A percentile compares a stretch with the other conserved stretches of the same genome.
These are phyloP conservation scores for Trichocladium antarcticum DNA, from an alignment of 495 filamentous ascomycete genomes.

Conservation along the genomic window DNA sequence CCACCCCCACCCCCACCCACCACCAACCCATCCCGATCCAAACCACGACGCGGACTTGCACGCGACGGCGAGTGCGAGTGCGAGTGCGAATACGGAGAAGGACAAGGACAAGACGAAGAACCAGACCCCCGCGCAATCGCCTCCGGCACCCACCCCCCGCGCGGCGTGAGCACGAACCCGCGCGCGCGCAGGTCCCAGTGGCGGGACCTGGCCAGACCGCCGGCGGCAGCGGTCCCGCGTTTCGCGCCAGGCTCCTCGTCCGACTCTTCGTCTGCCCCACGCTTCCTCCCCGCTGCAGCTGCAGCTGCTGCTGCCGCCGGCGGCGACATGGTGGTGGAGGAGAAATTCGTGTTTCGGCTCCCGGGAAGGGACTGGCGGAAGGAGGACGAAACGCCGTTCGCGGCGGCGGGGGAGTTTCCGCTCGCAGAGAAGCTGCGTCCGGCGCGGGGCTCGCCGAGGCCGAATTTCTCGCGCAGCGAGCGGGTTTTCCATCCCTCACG, in stretches of 20 bases:
- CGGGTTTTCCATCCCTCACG: conserved; percentile 24
- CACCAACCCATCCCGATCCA: too few species aligned
- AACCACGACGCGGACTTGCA: too few species aligned
- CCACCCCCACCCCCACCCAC: too few species aligned
- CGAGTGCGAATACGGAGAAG: too few species aligned
- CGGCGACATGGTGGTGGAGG: too few species aligned
- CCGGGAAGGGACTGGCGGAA: conserved; percentile 17
- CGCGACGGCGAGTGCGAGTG: too few species aligned
- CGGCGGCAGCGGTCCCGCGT: conserved; percentile 2
- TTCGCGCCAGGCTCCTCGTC: conserved; percentile 15
- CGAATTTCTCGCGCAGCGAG: conserved; percentile 24
- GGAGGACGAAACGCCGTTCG: background rate
- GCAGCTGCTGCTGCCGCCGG: too few species aligned
- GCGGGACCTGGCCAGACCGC: conserved; percentile 11
- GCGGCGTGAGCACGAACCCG: conserved; percentile 34
- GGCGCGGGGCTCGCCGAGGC: conserved; percentile 8
- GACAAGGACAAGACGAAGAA: too few species aligned
- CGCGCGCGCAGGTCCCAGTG: conserved; percentile 35
- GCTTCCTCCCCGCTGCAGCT: conserved; percentile 13
- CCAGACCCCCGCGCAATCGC: conserved; percentile 21
- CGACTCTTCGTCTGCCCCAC: conserved; percentile 12
- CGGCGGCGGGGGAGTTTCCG: conserved; percentile 13
- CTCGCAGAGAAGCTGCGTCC: conserved; percentile 21
- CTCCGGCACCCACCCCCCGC: conserved; percentile 35
- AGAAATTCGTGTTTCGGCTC: background rate